Base-by-base conservation (phyloP, 768 basidiomycete species). In the Terana coerulea region DNA sequence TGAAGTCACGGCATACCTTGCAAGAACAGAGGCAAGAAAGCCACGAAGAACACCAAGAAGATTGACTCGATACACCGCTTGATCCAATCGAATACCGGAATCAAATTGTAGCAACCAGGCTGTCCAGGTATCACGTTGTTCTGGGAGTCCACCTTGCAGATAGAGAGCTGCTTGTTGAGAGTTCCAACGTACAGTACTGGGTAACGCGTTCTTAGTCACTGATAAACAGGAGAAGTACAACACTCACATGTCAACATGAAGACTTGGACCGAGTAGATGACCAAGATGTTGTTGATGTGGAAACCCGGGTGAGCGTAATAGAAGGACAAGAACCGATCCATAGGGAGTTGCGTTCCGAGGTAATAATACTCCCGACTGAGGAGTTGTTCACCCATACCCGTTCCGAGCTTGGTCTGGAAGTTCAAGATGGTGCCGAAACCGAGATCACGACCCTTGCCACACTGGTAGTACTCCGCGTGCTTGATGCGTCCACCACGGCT, bases 331-430 rank as follows among this genome's bases (percentile, higher is more conserved):
- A 99, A 99, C 22, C 97, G 89, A 67, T 99, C 97, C 62, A 99
- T 84, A 29, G 97, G 97, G 50, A 99, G 77, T 67, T 99, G 97
- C 8, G 97, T 99, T 46, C 97, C 97, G 41, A 99, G 78, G 68
- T 98, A 99, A 70, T 98, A 99, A 68, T 99, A 99, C 72, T 99
- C 97, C 59, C 97, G 84, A 71, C 94, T 98, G 61, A 99, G 86
- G 94, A 98, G 95, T 66, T 99, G 97, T 70, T 99, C 97, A 61
- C 97, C 97, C 97, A 99, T 99, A 71, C 97, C 97, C 26, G 91
- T 97, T 25, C 95, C 95, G 63, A 99, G 97, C 81, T 99, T 99
- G 44, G 97, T 99, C 76, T 98, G 94, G 84, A 99, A 99, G 69
- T 98, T 98, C 63, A 99, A 75, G 65, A 98, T 98, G 39, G 97